Evolutionary conservation across 73 alveolate species (phyloP), one percentile per base, ranked within the genome.

Genomic region (Tetrahymena borealis): DNA sequence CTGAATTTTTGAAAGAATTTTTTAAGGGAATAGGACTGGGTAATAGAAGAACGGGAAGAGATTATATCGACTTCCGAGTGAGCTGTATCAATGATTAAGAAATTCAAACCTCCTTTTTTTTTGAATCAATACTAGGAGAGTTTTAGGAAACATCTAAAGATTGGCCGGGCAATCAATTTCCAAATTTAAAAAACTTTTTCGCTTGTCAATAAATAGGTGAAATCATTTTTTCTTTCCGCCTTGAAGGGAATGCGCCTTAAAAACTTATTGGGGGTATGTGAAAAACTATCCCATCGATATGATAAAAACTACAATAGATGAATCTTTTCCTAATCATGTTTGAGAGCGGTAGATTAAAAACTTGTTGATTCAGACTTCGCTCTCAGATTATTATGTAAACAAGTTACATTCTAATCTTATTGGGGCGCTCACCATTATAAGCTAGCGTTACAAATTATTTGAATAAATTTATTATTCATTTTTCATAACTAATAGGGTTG

Each of bases 351-450:
- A 24, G 2, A 2, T 60, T 32, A 60, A 60, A 60, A 60, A 60
- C 85, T 60, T 60, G n/a, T 60, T 60, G 85, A 60, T 60, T 60
- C 85, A 60, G 28, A 60, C 28, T 2, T 60, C n/a, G 85, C 85
- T 60, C 85, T 60, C 85, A 24, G 37, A 20, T 35, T 60, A 60
- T 32, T n/a, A 13, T 24, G 85, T 60, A 32, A 32, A 60, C 85
- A 24, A 60, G 85, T 60, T 60, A 60, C 85, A n/a, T 60, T 2
- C 85, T 60, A 60, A 35, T 60, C 85, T 13, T 10, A 3, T 60
- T 60, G n/a, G 20, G 85, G 85, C 85, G 85, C 85, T 60, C 85
- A 60, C 85, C 85, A 60, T 60, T 60, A 60, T 60, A 60, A 60
- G 85, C 85, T 60, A 60, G 85, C 85, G 85, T 60, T 60, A 60